Evolutionary conservation across 345 rosid genomes (phyloP).

Genomic region (Gossypium turneri): DNA sequence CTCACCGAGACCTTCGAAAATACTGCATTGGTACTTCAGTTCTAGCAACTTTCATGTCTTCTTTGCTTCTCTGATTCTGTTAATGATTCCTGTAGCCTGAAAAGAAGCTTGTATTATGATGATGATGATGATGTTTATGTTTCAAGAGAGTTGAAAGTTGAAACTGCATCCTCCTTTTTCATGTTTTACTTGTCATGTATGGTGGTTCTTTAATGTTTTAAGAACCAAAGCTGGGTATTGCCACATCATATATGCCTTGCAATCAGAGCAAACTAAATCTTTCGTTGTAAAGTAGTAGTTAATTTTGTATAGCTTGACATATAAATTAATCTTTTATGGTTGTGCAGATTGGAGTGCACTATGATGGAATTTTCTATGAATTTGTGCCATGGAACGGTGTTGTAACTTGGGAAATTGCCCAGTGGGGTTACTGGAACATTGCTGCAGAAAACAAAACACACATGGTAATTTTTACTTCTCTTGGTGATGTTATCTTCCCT

Average conservation of each 20-base stretch:
- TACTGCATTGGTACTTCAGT: slow-evolving; percentile 72
- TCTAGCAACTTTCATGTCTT: background rate
- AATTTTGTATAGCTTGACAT: background rate
- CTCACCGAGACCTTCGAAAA: slow-evolving; percentile 60
- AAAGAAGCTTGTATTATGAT: background rate
- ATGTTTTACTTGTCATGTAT: background rate
- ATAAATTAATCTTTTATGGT: background rate
- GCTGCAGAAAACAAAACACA: slow-evolving; percentile 71
- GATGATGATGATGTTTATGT: too few species aligned
- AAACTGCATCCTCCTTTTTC: background rate
- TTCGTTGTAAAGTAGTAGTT: background rate
- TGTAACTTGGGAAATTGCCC: slow-evolving; percentile 67
- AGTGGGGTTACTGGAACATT: slow-evolving; percentile 84
- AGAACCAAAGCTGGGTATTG: background rate
- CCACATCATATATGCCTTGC: background rate
- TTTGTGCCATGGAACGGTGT: slow-evolving; percentile 92
- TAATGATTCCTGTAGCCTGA: background rate
- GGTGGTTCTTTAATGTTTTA: background rate
- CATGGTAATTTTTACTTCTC: slow-evolving; percentile 39
- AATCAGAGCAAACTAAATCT: background rate
- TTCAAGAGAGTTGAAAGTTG: background rate
- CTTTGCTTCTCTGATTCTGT: background rate
- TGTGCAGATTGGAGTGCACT: slow-evolving; percentile 53
- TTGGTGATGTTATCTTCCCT: background rate
- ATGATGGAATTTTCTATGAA: slow-evolving; percentile 45